Conservation (phyloP, 2,329 filamentous ascomycete species). For the Ophiostoma ips region DNA sequence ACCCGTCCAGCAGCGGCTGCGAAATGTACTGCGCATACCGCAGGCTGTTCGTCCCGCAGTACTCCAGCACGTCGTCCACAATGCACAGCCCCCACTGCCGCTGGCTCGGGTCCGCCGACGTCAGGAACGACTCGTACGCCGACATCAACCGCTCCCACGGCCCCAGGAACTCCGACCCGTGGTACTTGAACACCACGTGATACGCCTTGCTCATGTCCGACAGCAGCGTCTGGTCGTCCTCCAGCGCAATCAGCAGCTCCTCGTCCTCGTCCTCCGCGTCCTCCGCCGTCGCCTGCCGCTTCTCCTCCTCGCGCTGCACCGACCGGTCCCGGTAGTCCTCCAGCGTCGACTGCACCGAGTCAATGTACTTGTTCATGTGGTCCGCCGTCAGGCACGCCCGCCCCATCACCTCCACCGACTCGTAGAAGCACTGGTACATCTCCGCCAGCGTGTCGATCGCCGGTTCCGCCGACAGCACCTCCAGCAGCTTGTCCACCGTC, state of each 20-base stretch:
- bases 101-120: constrained; percentile 71
- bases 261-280: constrained; percentile 82
- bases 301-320: constrained; percentile 68
- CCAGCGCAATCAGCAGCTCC: constrained; percentile 77
- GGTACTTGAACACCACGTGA: constrained; percentile 97
- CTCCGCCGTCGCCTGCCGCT: constrained; percentile 56
- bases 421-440: constrained; percentile 99
- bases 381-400: constrained; percentile 63
- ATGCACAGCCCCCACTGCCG: constrained; percentile 99
- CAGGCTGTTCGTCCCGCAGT: constrained; percentile 81
- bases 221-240: constrained; percentile 90
- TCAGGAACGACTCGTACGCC: constrained; percentile 77
- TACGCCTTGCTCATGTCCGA: constrained; percentile 99
- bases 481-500: constrained; percentile 80
- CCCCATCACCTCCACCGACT: constrained; percentile 87
- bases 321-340: constrained; percentile 90
- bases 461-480: constrained; percentile 85
- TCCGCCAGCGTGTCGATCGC: constrained; percentile 92
- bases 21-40: constrained; percentile 78
- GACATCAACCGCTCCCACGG: constrained; percentile 75
- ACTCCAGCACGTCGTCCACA: constrained; percentile 95
- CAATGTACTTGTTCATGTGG: constrained; percentile 80
- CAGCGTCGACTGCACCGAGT: constrained; percentile 69
- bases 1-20: constrained; percentile 72
- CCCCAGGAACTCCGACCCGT: constrained; percentile 69